A percentile compares a stretch with the other conserved stretches of the same genome.
Evolutionary conservation across 306 rosid genomes (phyloP).

Genomic region (Gleditsia sinensis): DNA sequence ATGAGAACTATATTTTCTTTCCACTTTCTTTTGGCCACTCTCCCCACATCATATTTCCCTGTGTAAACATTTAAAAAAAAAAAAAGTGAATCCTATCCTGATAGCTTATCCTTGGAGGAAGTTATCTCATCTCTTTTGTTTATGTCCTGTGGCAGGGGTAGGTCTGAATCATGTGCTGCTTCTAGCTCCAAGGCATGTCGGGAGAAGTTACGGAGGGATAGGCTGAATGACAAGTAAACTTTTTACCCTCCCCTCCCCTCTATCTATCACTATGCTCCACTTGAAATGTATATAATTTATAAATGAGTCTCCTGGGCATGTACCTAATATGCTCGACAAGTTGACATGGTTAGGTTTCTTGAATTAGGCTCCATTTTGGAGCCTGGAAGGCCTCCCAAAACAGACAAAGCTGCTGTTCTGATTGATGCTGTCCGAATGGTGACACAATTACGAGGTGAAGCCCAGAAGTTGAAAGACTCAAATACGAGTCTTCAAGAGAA

Average conservation of each 20-base stretch:
- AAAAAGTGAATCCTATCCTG: neutral
- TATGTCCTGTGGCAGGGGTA: slow-evolving; percentile 54
- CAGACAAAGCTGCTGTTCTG: slow-evolving; percentile 90
- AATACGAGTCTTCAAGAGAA: slow-evolving; percentile 80
- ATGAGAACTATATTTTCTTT: neutral
- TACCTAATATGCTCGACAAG: slow-evolving; percentile 39
- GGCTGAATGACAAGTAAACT: slow-evolving; percentile 86
- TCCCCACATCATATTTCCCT: slow-evolving; percentile 5
- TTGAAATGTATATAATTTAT: slow-evolving; percentile 17
- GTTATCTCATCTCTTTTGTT: slow-evolving; percentile 19
- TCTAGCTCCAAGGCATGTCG: slow-evolving; percentile 93
- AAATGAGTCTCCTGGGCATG: slow-evolving; percentile 25
- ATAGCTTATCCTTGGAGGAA: slow-evolving; percentile 17
- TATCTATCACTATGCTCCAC: neutral
- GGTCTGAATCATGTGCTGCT: slow-evolving; percentile 65
- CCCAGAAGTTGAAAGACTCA: slow-evolving; percentile 81
- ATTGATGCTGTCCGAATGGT: slow-evolving; percentile 87
- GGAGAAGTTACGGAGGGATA: slow-evolving; percentile 94
- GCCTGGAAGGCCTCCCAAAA: slow-evolving; percentile 90
- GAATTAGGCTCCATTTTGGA: slow-evolving; percentile 90
- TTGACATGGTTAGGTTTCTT: slow-evolving; percentile 67
- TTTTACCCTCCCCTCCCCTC: neutral
- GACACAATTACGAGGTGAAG: slow-evolving; percentile 81
- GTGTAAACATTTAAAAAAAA: neutral
- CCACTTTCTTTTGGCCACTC: slow-evolving; percentile 1